Evolutionary conservation across 257 asterid species (phyloP), one percentile per base, ranked within the genome.

Genomic region (Nicotiana noctiflora): DNA sequence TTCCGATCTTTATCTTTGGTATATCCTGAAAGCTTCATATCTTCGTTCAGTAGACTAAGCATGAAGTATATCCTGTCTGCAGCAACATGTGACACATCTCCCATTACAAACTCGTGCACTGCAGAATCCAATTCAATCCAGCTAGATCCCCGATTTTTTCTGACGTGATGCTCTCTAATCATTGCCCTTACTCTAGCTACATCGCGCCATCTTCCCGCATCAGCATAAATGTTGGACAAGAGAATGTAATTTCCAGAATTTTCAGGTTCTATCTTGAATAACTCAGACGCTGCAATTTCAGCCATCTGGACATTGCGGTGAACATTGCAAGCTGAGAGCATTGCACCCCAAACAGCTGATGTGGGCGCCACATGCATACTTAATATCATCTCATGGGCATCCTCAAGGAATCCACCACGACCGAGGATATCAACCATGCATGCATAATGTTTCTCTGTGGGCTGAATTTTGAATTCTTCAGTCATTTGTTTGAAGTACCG

Each of bases 201-300:
- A 65, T 80, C 84, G 29, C 2, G 15, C 84, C 64, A 81, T 29
- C 78, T 77, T 14, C 66, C 78, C 57, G 27, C 70, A 66, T 53
- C 77, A 76, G 77, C 67, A 67, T 81, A 81, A 34, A 56, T 76
- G 63, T 70, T 78, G 21, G 66, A 81, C 49, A 59, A 40, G 52
- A 62, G 84, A 57, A 32, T 31, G 49, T 76, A 84, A 67, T 77
- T 46, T 25, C 81, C 77, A 6, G 80, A 84, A 56, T 67, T 81
- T 51, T 80, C 79, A 65, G 82, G 84, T 62, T 81, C 84, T 59
- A 81, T 81, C 76, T 31, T 66, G 53, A 81, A 81, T 67, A 65
- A 56, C 72, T 59, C 67, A 66, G 55, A 27, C 0, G 84, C 76
- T 49, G 84, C 81, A 72, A 75, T 62, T 75, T 74, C 81, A 81